Conservation (phyloP, 805 yeast species). For the Starmerella ratchasimensis region DNA sequence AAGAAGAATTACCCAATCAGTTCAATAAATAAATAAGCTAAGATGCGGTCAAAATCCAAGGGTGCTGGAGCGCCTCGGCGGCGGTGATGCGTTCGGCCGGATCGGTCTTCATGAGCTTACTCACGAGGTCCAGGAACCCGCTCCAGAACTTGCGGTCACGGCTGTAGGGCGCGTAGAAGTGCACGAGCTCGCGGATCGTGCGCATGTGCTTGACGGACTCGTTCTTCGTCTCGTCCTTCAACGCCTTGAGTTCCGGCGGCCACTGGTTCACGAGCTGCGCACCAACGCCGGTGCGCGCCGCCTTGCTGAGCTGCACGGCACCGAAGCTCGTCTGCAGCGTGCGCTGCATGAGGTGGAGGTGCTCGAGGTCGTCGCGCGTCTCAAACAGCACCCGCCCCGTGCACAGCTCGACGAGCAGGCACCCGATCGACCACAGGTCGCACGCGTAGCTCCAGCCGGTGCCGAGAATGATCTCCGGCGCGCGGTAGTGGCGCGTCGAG, state of each 20-base stretch:
- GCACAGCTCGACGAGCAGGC: constrained; percentile 77
- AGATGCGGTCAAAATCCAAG: constrained; percentile 42
- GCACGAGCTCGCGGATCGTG: constrained; percentile 14
- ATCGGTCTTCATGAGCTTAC: constrained; percentile 52
- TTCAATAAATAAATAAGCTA: too few species aligned
- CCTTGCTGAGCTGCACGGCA: constrained; percentile 18
- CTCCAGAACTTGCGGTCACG: constrained; percentile 64
- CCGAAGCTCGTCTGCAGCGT: constrained; percentile 41
- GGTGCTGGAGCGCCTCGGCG: constrained; percentile 61
- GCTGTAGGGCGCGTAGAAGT: constrained; percentile 9
- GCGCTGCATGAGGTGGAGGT: constrained; percentile 86
- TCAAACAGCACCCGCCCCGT: constrained; percentile 92
- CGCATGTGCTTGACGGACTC: constrained; percentile 12
- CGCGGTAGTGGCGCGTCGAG: constrained; percentile 90
- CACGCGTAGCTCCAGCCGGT: constrained; percentile 96
- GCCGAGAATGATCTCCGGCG: constrained; percentile 90
- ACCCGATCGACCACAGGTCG: constrained; percentile 94
- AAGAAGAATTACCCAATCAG: too few species aligned
- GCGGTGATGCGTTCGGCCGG: constrained; percentile 64
- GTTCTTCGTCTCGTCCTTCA: constrained; percentile 9
- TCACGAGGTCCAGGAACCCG: constrained; percentile 57
- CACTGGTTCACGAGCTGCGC: constrained; percentile 10
- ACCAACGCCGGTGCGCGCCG: constrained; percentile 18
- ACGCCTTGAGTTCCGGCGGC: constrained; percentile 9
- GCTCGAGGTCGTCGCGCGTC: constrained; percentile 90